Evolutionary conservation across 2,329 filamentous ascomycete species (phyloP), one percentile per base, ranked within the genome.

Genomic region (Tolypocladium paradoxum): DNA sequence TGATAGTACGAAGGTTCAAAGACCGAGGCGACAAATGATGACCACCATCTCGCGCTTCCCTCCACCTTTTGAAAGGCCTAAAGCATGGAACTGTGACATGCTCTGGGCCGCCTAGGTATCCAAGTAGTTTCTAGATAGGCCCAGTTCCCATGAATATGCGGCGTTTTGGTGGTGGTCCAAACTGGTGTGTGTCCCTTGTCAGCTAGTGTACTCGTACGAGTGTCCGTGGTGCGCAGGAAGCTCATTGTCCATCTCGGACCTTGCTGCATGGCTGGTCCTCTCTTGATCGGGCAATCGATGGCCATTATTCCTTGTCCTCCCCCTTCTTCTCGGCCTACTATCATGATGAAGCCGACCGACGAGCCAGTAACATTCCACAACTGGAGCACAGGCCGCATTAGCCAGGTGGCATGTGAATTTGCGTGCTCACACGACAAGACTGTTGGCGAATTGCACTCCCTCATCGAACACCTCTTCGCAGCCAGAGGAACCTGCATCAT

Each of bases 321-420:
- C 14, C 31, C 11, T 33, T 37, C 33, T n/a, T 37, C 29, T 35
- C n/a, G 40, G 24, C 40, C 40, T 27, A 2, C 27, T 33, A 27
- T 33, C n/a, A 5, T 2, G 5, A 9, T 20, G 43, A 46, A 12
- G 43, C 43, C 43, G 27, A 12, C 18, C 18, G 8, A 31, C 5
- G 6, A 11, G 1, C n/a, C 34, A 27, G 31, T 22, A 57, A 51
- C 53, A 56, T 53, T 52, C 59, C 56, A 59, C 60, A 54, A 51
- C n/a, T 16, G 52, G 56, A 54, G 54, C 61, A 53, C 49, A 54
- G 54, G 58, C 63, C 59, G 63, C 63, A 65, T 65, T 58, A 55
- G 57, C 53, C 50, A 40, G 51, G 49, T 29, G 58, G 58, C 63
- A 65, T 65, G 63, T 65, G 63, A 65, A 59, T 55, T 56, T 52